phyloP scores from a whole-genome alignment of 2,329 filamentous ascomycete species.

The Colletotrichum cuscutae region DNA sequence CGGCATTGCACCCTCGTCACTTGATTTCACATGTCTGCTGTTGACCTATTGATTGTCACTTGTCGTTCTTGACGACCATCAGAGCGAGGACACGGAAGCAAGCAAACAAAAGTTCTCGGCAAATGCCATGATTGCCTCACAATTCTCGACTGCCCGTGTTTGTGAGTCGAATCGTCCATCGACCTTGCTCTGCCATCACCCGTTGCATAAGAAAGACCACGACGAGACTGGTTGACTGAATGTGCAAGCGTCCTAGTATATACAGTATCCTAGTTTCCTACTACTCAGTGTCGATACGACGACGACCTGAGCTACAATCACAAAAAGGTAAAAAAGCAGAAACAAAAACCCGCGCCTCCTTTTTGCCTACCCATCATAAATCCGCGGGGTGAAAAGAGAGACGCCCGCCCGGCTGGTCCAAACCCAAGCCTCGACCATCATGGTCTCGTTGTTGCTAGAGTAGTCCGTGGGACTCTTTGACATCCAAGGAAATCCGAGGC shows the following conservation, averaged over 20 bases:
- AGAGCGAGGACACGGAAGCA: neutral
- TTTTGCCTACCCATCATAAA: conserved; percentile 27
- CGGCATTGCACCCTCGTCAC: too few species aligned
- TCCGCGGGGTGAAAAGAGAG: conserved; percentile 12
- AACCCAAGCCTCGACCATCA: conserved; percentile 3
- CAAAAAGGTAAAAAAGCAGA: neutral
- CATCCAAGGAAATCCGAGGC: neutral
- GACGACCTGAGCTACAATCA: neutral
- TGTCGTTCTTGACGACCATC: too few species aligned
- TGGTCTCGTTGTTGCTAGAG: neutral
- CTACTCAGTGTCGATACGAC: neutral
- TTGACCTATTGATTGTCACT: too few species aligned
- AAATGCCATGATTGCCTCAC: neutral
- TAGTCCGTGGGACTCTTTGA: neutral
- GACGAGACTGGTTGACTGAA: conserved; percentile 6
- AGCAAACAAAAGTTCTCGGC: neutral
- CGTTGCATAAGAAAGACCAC: neutral
- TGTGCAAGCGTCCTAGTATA: conserved; percentile 4
- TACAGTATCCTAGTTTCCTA: neutral
- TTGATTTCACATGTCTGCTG: too few species aligned
- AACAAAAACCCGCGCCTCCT: conserved; percentile 9
- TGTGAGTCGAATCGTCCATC: too few species aligned
- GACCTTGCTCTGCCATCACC: neutral
- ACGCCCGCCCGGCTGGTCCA: conserved; percentile 14
- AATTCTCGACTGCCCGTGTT: neutral